These are phyloP conservation scores for Anthracocystis panici-leucophaei DNA, from an alignment of 1,284 basidiomycete genomes.

Conservation along the genomic window DNA sequence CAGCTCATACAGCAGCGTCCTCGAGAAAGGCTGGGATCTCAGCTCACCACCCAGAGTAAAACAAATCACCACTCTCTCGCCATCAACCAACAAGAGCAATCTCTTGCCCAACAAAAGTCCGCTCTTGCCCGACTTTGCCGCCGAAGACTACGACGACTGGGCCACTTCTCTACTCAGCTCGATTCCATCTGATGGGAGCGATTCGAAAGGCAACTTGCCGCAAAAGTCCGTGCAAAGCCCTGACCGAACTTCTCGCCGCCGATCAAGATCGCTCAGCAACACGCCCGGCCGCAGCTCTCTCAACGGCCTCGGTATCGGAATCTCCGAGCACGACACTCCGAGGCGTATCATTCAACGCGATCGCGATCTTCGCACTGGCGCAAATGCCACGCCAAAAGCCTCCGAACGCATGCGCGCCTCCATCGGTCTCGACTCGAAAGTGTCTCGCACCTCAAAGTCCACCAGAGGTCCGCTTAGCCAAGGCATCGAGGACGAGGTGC, in stretches of 20 bases:
- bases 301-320: conserved; percentile 40
- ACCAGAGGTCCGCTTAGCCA: not conserved
- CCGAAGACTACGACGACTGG: conserved; percentile 54
- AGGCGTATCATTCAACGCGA: conserved; percentile 16
- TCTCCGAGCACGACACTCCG: conserved; percentile 29
- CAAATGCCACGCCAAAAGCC: conserved; percentile 36
- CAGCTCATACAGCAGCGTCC: conserved; percentile 57
- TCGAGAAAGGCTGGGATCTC: conserved; percentile 50
- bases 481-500: conserved; percentile 15
- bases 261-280: conserved; percentile 23
- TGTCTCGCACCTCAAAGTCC: not conserved
- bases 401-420: conserved; percentile 30
- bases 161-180: conserved; percentile 44
- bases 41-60: conserved; percentile 23
- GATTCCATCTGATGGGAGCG: conserved; percentile 19
- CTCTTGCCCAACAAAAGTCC: conserved; percentile 41
- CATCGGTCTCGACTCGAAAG: conserved; percentile 19
- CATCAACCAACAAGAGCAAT: conserved; percentile 31
- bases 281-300: conserved; percentile 13
- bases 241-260: conserved; percentile 18
- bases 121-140: conserved; percentile 47
- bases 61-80: conserved; percentile 2
- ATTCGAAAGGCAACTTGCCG: not conserved
- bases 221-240: not conserved
- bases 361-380: conserved; percentile 14